A percentile compares a stretch with the other conserved stretches of the same genome.
phyloP scores from a whole-genome alignment of 78 protist species.

The Dictyostelium purpureum region DNA sequence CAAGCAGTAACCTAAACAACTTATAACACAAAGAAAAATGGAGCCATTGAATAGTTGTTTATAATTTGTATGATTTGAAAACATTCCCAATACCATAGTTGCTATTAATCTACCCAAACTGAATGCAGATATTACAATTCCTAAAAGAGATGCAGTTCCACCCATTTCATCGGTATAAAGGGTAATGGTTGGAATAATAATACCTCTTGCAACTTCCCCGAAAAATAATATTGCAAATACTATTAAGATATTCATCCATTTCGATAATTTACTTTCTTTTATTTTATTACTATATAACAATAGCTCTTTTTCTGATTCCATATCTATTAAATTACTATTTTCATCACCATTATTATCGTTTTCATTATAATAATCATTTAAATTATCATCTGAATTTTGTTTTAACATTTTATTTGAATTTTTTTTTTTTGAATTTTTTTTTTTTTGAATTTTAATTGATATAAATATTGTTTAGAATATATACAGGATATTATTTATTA shows the following conservation, averaged over 20 bases:
- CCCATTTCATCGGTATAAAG: not conserved
- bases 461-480: too few species aligned
- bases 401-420: too few species aligned
- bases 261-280: not conserved
- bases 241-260: not conserved
- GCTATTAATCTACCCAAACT: slow-evolving; percentile 29
- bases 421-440: too few species aligned
- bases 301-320: too few species aligned
- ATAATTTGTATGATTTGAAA: not conserved
- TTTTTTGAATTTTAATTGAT: too few species aligned
- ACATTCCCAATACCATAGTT: not conserved
- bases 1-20: not conserved
- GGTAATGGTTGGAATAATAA: slow-evolving; percentile 1
- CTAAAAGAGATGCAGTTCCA: not conserved
- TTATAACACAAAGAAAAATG: slow-evolving; percentile 5
- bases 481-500: too few species aligned
- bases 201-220: slow-evolving; percentile 16
- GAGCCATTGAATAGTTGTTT: not conserved
- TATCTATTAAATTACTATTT: too few species aligned
- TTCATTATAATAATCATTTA: too few species aligned
- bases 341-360: too few species aligned
- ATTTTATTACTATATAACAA: too few species aligned
- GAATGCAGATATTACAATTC: not conserved
- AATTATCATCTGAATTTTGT: too few species aligned
- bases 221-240: slow-evolving; percentile 14